phyloP scores from a whole-genome alignment of 2,329 filamentous ascomycete species.

The Endoconidiophora polonica region DNA sequence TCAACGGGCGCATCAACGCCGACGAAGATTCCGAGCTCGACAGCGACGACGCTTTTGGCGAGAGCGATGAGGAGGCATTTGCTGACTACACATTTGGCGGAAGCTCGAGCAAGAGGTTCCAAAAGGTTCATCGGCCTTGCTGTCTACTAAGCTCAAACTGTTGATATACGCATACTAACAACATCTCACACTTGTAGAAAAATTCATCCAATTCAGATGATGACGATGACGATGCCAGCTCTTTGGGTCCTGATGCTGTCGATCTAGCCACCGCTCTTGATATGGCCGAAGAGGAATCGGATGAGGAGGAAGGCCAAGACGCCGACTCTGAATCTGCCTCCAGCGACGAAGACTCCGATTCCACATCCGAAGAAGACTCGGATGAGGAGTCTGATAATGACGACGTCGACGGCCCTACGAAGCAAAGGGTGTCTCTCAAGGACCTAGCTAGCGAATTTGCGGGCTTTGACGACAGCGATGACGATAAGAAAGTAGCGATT shows the following conservation, averaged over 20 bases:
- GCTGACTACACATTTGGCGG: conserved; percentile 49
- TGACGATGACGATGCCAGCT: conserved; percentile 38
- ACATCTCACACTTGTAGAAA: neutral
- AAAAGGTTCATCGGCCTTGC: conserved; percentile 15
- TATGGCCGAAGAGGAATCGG: conserved; percentile 33
- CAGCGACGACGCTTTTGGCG: conserved; percentile 67
- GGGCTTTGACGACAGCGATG: conserved; percentile 42
- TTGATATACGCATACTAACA: neutral
- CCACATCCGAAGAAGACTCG: conserved; percentile 22
- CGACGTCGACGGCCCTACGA: conserved; percentile 39
- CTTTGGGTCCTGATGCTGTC: conserved; percentile 41
- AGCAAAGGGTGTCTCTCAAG: conserved; percentile 27
- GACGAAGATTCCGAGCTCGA: conserved; percentile 50
- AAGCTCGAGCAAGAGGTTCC: conserved; percentile 23
- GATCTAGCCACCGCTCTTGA: conserved; percentile 41
- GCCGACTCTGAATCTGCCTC: conserved; percentile 27
- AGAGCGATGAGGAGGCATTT: conserved; percentile 75
- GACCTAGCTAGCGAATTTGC: conserved; percentile 53
- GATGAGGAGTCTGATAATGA: conserved; percentile 33
- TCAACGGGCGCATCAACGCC: conserved; percentile 43
- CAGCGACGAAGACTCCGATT: conserved; percentile 25
- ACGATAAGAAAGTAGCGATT: conserved; percentile 25
- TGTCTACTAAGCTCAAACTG: neutral
- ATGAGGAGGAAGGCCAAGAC: conserved; percentile 31
- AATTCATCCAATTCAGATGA: conserved; percentile 37